Evolutionary conservation across 2,329 filamentous ascomycete species (phyloP), one percentile per base, ranked within the genome.

Genomic region (Trichoderma oligosporum): DNA sequence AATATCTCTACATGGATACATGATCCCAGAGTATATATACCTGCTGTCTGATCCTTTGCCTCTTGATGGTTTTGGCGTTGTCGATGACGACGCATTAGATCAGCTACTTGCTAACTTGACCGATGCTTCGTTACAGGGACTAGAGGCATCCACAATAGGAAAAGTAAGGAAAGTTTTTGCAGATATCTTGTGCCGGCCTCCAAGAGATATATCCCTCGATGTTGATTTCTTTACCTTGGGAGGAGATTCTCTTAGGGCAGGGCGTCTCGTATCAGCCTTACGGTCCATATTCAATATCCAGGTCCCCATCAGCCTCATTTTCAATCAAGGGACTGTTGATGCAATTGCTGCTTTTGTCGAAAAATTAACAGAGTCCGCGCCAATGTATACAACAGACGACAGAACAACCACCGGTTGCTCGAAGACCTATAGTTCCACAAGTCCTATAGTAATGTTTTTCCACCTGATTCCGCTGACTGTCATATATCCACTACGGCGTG

Each of bases 161-260:
- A 71, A 70, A 27, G 72, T 82, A 2, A 63, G 72, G 7, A 71
- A 71, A 11, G 68, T 75, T 1, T 81, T 82, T 56, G 74, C 77
- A 7, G 65, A 73, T 2, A 71, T 80, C 2, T 69, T 83, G 9
- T 68, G 70, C 3, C 70, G 75, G 11, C 65, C 70, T 1, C 62
- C 68, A 1, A 65, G 67, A 2, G 74, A 78, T 2, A 68, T 82
- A 11, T 63, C 69, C 1, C 60, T 64, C 0, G 65, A 73, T 1
- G 74, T 76, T 0, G 77, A 81, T 63, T 82, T 82, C 63, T 82
- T 82, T 62, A 70, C 72, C 11, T 70, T 81, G 14, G 80, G 80
- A 5, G 80, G 81, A 16, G 79, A 83, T 62, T 82, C 78, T 33
- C 71, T 84, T 45, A 73, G 73, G 18, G 81, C 81, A 29, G 81